Conservation (phyloP, 2,329 filamentous ascomycete genomes). For the Pseudogymnoascus sp. region DNA sequence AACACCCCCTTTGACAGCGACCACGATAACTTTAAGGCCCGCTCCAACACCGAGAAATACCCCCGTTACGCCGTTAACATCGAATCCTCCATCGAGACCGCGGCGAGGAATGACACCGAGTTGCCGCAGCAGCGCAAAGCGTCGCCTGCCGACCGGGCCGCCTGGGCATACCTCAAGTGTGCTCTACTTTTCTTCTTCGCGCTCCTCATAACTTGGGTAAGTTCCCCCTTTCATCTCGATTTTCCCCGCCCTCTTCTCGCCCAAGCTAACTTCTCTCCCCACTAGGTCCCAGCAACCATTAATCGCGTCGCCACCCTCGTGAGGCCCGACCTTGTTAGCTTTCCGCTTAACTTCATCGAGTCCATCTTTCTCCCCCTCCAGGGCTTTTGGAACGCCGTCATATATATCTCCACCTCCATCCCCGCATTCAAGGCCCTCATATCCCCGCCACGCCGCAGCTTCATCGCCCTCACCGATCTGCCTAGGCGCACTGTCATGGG, state of each 20-base stretch:
- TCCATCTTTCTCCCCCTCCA: slow-evolving; percentile 69
- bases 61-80: slow-evolving; percentile 13
- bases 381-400: slow-evolving; percentile 75
- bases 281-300: slow-evolving; percentile 55
- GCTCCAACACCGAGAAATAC: slow-evolving; percentile 10
- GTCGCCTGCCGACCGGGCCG: slow-evolving; percentile 47
- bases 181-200: slow-evolving; percentile 64
- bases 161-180: slow-evolving; percentile 63
- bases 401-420: slow-evolving; percentile 57
- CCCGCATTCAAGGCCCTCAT: neutral
- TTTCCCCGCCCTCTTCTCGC: slow-evolving; percentile 55
- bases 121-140: neutral
- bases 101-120: neutral
- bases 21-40: neutral
- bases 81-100: neutral
- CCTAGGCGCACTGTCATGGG: neutral
- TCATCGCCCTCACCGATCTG: neutral
- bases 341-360: slow-evolving; percentile 55
- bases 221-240: slow-evolving; percentile 65
- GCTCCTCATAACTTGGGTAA: slow-evolving; percentile 67
- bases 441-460: neutral
- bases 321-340: slow-evolving; percentile 42
- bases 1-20: slow-evolving; percentile 10
- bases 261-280: slow-evolving; percentile 42
- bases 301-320: slow-evolving; percentile 68